Evolutionary conservation across 306 rosid genomes (phyloP).

Genomic region (Prunus campanulata): DNA sequence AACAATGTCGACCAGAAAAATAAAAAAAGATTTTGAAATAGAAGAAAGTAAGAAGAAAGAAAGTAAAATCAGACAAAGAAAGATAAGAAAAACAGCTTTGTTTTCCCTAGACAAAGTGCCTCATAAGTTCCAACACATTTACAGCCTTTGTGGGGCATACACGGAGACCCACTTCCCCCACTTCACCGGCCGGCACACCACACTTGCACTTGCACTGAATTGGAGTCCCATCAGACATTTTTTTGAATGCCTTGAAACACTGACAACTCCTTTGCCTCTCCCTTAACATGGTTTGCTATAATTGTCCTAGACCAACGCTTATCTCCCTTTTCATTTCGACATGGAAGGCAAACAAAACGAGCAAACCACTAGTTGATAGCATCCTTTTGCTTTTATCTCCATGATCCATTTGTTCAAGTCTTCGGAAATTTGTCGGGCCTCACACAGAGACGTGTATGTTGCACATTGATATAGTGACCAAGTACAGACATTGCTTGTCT

Average conservation of each 20-base stretch:
- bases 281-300: background rate
- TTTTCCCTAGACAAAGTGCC: background rate
- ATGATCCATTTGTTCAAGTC: background rate
- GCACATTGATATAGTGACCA: background rate
- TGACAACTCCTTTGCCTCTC: background rate
- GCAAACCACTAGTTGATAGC: background rate
- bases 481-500: background rate
- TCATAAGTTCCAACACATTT: slow-evolving; percentile 12
- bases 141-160: slow-evolving; percentile 4
- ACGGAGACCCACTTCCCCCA: background rate
- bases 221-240: slow-evolving; percentile 4
- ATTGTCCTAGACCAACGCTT: background rate
- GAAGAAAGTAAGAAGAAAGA: background rate
- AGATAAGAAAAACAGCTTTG: background rate
- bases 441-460: background rate
- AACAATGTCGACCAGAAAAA: background rate
- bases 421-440: background rate
- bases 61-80: slow-evolving; percentile 5
- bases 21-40: background rate
- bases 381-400: background rate
- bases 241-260: slow-evolving; percentile 2
- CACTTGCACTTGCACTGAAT: slow-evolving; percentile 12
- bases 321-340: background rate
- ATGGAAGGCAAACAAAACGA: background rate
- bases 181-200: background rate